Conservation (phyloP, 371 early-diverging fungal genomes). For the Mortierella sp. region DNA sequence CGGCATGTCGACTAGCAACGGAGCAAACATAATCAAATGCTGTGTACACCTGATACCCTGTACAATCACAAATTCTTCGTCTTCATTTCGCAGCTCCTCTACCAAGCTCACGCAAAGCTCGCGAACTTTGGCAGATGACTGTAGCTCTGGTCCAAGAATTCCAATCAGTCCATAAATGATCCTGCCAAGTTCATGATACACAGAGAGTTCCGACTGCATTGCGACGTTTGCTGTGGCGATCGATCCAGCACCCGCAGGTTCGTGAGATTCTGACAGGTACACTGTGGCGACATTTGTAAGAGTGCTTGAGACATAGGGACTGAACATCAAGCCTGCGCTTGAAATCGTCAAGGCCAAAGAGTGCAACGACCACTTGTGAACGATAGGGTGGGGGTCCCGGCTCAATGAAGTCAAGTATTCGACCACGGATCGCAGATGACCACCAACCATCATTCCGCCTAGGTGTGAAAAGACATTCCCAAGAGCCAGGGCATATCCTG, state of each 20-base stretch:
- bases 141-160: conserved; percentile 93
- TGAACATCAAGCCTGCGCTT: conserved; percentile 93
- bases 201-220: conserved; percentile 68
- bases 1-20: conserved; percentile 75
- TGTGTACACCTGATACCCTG: conserved; percentile 92
- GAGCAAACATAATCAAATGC: conserved; percentile 92
- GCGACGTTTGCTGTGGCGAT: conserved; percentile 73
- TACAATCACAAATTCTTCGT: conserved; percentile 84
- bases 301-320: conserved; percentile 88
- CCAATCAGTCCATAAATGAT: conserved; percentile 91
- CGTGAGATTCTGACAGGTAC: conserved; percentile 90
- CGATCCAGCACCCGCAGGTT: conserved; percentile 73
- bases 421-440: conserved; percentile 89
- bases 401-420: conserved; percentile 91
- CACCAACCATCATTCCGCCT: conserved; percentile 90
- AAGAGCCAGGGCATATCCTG: conserved; percentile 91
- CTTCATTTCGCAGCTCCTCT: conserved; percentile 82
- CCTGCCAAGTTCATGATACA: conserved; percentile 86
- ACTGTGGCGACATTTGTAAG: conserved; percentile 87
- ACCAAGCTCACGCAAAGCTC: conserved; percentile 83
- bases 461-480: conserved; percentile 91
- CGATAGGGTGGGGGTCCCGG: conserved; percentile 92
- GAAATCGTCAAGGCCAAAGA: conserved; percentile 89
- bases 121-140: conserved; percentile 76
- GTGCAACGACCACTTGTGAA: conserved; percentile 94